Conservation (phyloP, 192 early-diverging fungal genomes). For the Podila minutissima region DNA sequence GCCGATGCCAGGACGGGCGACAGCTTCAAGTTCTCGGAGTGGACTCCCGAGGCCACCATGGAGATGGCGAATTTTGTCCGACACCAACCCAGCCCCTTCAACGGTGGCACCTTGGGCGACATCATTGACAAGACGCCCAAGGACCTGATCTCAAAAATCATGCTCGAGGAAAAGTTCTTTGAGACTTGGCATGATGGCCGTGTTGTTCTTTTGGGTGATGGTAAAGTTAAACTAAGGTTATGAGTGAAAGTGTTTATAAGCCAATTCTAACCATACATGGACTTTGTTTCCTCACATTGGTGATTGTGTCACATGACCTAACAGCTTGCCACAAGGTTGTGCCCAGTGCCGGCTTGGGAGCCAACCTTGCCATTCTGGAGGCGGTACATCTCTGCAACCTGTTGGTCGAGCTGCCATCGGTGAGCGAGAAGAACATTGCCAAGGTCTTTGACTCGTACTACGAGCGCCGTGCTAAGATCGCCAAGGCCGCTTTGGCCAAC, state of each 20-base stretch:
- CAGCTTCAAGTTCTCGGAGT: constrained; percentile 19
- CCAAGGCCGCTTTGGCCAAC: constrained; percentile 29
- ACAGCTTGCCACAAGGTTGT: constrained; percentile 52
- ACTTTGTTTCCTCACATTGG: too few species aligned
- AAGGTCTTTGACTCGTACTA: constrained; percentile 29
- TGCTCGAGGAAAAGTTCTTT: constrained; percentile 48
- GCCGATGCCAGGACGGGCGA: constrained; percentile 12
- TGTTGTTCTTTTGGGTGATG: constrained; percentile 38
- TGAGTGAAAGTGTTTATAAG: neutral
- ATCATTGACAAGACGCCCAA: constrained; percentile 35
- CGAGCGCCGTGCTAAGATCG: constrained; percentile 22
- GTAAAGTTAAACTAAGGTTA: constrained; percentile 4
- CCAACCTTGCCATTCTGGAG: constrained; percentile 40
- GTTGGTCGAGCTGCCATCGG: constrained; percentile 24
- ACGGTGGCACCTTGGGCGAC: constrained; percentile 20
- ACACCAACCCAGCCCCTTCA: constrained; percentile 2
- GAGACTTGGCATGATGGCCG: constrained; percentile 41
- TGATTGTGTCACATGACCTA: neutral
- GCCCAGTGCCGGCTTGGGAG: constrained; percentile 43
- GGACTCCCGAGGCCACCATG: constrained; percentile 9
- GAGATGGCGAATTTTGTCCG: constrained; percentile 22
- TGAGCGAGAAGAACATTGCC: constrained; percentile 13
- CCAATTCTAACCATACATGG: too few species aligned
- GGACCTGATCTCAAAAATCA: constrained; percentile 41
- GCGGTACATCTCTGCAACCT: constrained; percentile 43